These are phyloP conservation scores for Capronia epimyces DNA, from an alignment of 2,329 filamentous ascomycete species.

Conservation along the genomic window DNA sequence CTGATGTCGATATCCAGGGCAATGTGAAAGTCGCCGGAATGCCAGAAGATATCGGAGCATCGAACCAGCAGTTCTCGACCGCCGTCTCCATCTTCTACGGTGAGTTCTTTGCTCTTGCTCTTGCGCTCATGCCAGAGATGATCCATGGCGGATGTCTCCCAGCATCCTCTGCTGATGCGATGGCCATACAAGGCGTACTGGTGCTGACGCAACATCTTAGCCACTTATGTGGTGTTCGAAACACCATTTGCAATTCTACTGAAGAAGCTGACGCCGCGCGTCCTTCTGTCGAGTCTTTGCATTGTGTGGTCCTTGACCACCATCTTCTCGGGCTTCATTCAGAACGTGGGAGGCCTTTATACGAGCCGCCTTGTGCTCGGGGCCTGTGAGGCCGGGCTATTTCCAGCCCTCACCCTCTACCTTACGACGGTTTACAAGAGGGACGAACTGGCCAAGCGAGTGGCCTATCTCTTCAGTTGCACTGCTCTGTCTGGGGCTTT, in stretches of 20 bases:
- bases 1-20: constrained; percentile 31
- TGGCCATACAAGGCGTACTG: too few species aligned
- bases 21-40: constrained; percentile 48
- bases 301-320: constrained; percentile 15
- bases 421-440: constrained; percentile 39
- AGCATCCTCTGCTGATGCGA: constrained; percentile 52
- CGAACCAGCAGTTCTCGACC: constrained; percentile 33
- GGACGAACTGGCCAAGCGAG: constrained; percentile 48
- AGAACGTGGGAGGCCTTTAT: constrained; percentile 32
- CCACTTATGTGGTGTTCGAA: constrained; percentile 56
- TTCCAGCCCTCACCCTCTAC: constrained; percentile 39
- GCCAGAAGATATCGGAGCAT: constrained; percentile 42
- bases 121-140: constrained; percentile 5
- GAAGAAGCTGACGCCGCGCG: constrained; percentile 43
- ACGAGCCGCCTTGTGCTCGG: constrained; percentile 39
- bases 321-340: constrained; percentile 38
- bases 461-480: constrained; percentile 48
- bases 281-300: constrained; percentile 36
- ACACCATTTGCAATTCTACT: constrained; percentile 68
- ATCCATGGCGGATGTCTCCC: constrained; percentile 48
- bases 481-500: constrained; percentile 27
- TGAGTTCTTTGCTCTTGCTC: constrained; percentile 47
- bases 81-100: constrained; percentile 49
- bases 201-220: too few species aligned
- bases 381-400: constrained; percentile 38